Percentiles rank a stretch among this genome's conserved stretches.
These are phyloP conservation scores for Auriscalpium vulgare DNA, from an alignment of 768 basidiomycete species.

Conservation along the genomic window DNA sequence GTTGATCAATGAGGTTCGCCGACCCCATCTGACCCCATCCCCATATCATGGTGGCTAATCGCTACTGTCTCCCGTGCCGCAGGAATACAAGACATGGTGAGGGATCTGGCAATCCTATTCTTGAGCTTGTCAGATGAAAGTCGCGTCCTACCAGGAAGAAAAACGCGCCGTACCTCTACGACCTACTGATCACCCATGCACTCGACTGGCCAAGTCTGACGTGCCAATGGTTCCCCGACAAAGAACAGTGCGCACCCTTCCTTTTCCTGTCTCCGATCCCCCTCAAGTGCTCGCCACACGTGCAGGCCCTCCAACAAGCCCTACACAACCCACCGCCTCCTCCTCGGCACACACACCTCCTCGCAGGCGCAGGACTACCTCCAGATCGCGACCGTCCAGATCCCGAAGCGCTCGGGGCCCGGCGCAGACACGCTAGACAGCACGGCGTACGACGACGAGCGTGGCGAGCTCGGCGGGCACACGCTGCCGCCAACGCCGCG, in stretches of 20 bases:
- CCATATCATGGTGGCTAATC: not conserved
- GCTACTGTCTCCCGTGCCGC: not conserved
- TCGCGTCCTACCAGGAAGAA: slow-evolving; percentile 60
- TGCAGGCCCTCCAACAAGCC: slow-evolving; percentile 79
- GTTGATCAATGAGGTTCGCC: slow-evolving; percentile 72
- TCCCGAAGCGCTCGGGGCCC: slow-evolving; percentile 75
- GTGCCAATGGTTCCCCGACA: slow-evolving; percentile 98
- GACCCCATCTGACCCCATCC: not conserved
- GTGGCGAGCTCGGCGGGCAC: slow-evolving; percentile 91
- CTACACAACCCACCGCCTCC: slow-evolving; percentile 90
- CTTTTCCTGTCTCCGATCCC: not conserved
- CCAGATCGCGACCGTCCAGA: slow-evolving; percentile 89
- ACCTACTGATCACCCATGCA: slow-evolving; percentile 94
- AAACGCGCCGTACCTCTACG: slow-evolving; percentile 96
- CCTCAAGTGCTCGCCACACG: not conserved
- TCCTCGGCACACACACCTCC: slow-evolving; percentile 97
- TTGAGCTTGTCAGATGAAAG: not conserved
- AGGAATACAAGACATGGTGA: slow-evolving; percentile 87
- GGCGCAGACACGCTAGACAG: slow-evolving; percentile 74
- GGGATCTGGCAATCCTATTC: not conserved
- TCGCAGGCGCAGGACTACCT: slow-evolving; percentile 91
- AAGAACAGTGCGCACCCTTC: slow-evolving; percentile 64
- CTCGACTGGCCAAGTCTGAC: slow-evolving; percentile 97
- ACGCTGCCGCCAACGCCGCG: slow-evolving; percentile 77
- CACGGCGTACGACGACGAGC: slow-evolving; percentile 82